A percentile compares a stretch with the other conserved stretches of the same genome.
These are phyloP conservation scores for Abrus precatorius DNA, from an alignment of 306 rosid genomes.

Conservation along the genomic window DNA sequence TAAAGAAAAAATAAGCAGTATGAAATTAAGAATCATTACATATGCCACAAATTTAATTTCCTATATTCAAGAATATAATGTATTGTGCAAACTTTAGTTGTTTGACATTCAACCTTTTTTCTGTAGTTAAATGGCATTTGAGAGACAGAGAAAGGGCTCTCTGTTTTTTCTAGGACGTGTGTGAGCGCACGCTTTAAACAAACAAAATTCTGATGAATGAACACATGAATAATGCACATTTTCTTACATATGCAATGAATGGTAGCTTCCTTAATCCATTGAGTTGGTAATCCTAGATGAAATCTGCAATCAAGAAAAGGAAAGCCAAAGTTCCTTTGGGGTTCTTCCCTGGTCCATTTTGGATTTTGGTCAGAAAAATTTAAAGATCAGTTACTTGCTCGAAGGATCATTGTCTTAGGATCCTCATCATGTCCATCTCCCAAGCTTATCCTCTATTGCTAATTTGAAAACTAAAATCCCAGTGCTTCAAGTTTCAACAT, in stretches of 20 bases:
- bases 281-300: neutral
- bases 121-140: no score
- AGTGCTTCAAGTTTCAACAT: conserved; percentile 41
- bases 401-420: neutral
- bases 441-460: neutral
- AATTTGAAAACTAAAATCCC: conserved; percentile 20
- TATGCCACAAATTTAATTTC: no score
- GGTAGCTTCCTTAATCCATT: neutral
- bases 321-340: neutral
- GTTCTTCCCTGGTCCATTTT: neutral
- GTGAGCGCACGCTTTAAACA: no score
- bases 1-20: no score
- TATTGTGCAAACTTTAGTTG: no score
- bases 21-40: no score
- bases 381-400: neutral
- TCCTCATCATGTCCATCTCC: neutral
- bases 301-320: conserved; percentile 3
- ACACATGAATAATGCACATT: neutral
- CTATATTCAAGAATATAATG: no score
- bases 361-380: neutral
- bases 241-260: neutral
- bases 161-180: no score
- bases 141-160: no score
- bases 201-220: neutral
- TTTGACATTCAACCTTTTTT: no score